Evolutionary conservation across 2,329 filamentous ascomycete genomes (phyloP).

Genomic region (Cladosporium velox): DNA sequence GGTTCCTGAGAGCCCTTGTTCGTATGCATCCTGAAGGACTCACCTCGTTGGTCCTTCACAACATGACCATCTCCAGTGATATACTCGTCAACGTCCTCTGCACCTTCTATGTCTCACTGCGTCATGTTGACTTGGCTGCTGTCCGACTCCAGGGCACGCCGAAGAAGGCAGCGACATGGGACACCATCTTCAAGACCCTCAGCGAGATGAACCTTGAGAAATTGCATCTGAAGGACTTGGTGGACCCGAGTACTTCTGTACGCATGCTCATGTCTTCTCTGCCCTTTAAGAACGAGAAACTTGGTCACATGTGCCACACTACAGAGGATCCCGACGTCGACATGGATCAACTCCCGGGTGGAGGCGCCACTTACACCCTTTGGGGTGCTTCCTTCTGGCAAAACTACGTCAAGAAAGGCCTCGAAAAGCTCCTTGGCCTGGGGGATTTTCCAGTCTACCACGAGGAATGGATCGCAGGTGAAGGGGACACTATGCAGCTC

Average conservation of each 20-base stretch:
- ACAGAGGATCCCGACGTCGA: not conserved
- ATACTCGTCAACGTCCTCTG: too few species aligned
- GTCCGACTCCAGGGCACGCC: too few species aligned
- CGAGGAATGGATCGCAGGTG: not conserved
- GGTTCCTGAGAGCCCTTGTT: not conserved
- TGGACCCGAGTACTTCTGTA: too few species aligned
- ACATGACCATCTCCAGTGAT: too few species aligned
- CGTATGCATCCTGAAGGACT: not conserved
- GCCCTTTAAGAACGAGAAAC: too few species aligned
- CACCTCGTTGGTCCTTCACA: not conserved
- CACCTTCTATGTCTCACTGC: too few species aligned
- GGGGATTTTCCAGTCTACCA: not conserved
- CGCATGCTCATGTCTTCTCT: too few species aligned
- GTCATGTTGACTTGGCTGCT: too few species aligned
- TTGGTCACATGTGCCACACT: not conserved
- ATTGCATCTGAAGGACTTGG: too few species aligned
- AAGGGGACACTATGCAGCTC: not conserved
- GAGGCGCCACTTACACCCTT: not conserved
- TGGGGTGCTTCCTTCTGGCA: not conserved
- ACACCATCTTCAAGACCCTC: too few species aligned
- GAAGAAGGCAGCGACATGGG: too few species aligned
- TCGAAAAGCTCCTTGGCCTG: not conserved
- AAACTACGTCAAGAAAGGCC: not conserved
- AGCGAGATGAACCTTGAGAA: too few species aligned
- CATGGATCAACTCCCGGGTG: not conserved